Evolutionary conservation across 2,329 filamentous ascomycete genomes (phyloP).

Genomic region (Anthostomella pinea): DNA sequence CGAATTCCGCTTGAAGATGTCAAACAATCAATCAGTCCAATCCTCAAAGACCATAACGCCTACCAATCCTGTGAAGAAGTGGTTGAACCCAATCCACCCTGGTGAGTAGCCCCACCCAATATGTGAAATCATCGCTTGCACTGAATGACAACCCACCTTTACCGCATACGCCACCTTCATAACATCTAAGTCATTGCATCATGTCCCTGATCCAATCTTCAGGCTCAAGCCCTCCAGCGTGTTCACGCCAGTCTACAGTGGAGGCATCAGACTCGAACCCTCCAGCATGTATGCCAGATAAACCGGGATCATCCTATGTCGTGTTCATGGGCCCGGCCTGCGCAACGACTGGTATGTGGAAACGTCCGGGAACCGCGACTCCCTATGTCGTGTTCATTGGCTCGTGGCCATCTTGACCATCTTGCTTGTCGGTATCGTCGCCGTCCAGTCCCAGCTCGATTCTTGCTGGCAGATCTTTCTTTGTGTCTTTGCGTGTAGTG

Average conservation of each 20-base stretch:
- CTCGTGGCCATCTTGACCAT: constrained; percentile 40
- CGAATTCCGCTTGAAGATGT: background rate
- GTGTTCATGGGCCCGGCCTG: no score
- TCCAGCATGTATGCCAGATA: no score
- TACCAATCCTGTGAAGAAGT: background rate
- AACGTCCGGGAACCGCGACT: background rate
- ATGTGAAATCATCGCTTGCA: no score
- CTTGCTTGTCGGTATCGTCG: constrained; percentile 23
- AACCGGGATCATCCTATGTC: no score
- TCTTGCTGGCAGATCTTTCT: constrained; percentile 38
- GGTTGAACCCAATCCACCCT: background rate
- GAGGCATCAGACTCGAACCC: no score
- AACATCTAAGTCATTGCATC: constrained; percentile 2
- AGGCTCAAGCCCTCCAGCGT: background rate
- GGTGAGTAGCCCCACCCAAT: no score
- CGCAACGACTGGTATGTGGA: background rate
- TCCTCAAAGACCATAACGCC: constrained; percentile 1
- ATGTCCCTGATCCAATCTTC: no score
- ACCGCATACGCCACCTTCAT: constrained; percentile 3
- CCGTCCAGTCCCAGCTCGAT: constrained; percentile 39
- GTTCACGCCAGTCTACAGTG: background rate
- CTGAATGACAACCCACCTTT: no score
- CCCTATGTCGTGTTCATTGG: constrained; percentile 51
- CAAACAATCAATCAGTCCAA: background rate
- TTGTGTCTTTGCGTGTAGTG: constrained; percentile 45